Conservation (phyloP, 495 filamentous ascomycete genomes). For the Aspergillus mulundensis region DNA sequence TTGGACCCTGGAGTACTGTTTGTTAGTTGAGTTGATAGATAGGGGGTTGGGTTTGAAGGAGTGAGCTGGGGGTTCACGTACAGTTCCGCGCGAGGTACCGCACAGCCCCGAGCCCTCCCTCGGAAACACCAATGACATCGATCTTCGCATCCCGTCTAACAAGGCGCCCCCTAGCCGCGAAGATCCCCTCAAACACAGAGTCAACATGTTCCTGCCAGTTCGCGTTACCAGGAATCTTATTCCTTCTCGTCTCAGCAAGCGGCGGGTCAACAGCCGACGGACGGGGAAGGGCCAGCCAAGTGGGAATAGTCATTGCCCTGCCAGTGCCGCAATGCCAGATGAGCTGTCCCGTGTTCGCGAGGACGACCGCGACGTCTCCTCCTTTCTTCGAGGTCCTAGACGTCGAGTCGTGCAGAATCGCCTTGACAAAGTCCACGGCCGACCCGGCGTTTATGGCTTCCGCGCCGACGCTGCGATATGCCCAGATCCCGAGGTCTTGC, state of each 20-base stretch:
- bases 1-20: conserved; percentile 26
- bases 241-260: conserved; percentile 35
- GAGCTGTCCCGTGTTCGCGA: conserved; percentile 70
- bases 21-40: too few relatives aligned
- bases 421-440: conserved; percentile 51
- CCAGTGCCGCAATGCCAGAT: conserved; percentile 59
- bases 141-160: conserved; percentile 46
- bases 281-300: conserved; percentile 52
- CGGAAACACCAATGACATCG: conserved; percentile 61
- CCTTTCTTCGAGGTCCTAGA: not conserved
- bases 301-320: conserved; percentile 49
- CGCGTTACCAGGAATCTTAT: conserved; percentile 54
- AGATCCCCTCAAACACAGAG: conserved; percentile 59
- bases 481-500: conserved; percentile 72
- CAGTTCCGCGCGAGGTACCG: conserved; percentile 56
- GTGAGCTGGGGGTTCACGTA: too few relatives aligned
- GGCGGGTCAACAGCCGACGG: conserved; percentile 47
- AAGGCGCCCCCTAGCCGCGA: conserved; percentile 35
- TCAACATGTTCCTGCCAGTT: conserved; percentile 52
- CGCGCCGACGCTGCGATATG: conserved; percentile 58
- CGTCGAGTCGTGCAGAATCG: too few relatives aligned
- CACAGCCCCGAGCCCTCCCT: conserved; percentile 51
- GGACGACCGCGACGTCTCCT: conserved; percentile 48
- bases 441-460: conserved; percentile 65
- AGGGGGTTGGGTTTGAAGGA: too few relatives aligned